Evolutionary conservation across 306 rosid genomes (phyloP), one percentile per base, ranked within the genome.

Genomic region (Citrullus mucosospermus): DNA sequence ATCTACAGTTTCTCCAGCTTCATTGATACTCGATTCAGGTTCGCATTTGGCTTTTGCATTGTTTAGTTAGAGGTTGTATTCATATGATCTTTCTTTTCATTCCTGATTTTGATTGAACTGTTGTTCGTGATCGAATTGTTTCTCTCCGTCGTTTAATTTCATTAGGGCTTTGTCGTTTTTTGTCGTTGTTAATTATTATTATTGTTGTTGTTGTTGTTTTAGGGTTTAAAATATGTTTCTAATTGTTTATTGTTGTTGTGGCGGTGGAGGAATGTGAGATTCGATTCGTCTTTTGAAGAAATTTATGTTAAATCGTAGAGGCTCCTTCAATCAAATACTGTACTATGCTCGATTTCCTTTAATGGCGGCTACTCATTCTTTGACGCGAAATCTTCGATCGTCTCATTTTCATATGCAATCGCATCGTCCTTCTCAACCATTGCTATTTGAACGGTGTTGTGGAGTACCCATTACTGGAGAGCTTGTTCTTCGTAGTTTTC

Each of bases 261-360:
- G 78, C 63, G 78, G 78, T 74, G 78, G 78, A 74, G 63, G 32
- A 51, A 74, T 74, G 78, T 74, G 78, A 74, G 57, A 48, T 48
- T 48, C 54, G 77, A 50, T 0, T 63, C 15, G 41, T 17, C 62
- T 17, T 46, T 51, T 0, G 62, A 53, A 32, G 78, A 74, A 74
- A 17, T 53, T 74, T 53, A 32, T 74, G 78, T 3, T 74, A 51
- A 54, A 74, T 74, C 48, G 48, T 54, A 32, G 46, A 74, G 25
- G 63, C 78, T 53, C 50, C 25, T 74, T 53, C 16, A 48, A 74
- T 7, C 48, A 22, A 34, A 9, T 53, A 32, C 48, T 53, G 78
- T 74, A 74, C 63, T 32, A 74, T 74, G 78, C 34, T 74, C 48
- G 62, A 54, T 74, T 15, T 32, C 62, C 78, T 32, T 10, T 74